Percentiles rank a stretch among this genome's conserved stretches.
phyloP scores from a whole-genome alignment of 805 yeast genomes.

The Schwanniomyces polymorphus region DNA sequence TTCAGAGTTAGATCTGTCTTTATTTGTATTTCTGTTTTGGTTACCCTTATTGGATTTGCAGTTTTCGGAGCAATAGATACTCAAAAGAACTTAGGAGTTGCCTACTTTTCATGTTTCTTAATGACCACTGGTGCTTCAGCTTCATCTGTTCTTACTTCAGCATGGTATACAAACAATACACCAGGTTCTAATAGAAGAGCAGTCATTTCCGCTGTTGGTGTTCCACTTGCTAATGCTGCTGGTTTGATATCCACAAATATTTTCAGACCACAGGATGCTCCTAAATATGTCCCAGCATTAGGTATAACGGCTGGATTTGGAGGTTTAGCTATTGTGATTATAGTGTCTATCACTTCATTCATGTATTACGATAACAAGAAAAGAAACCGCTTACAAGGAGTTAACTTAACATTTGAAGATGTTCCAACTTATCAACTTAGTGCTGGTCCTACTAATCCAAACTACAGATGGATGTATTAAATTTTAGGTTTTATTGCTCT shows the following conservation, averaged over 20 bases:
- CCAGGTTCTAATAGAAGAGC: constrained; percentile 48
- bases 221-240: constrained; percentile 33
- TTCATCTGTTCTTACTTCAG: constrained; percentile 48
- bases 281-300: constrained; percentile 29
- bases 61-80: constrained; percentile 48
- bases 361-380: constrained; percentile 45
- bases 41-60: constrained; percentile 46
- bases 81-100: constrained; percentile 34
- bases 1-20: constrained; percentile 37
- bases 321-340: constrained; percentile 27
- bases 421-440: constrained; percentile 43
- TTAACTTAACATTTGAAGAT: constrained; percentile 34
- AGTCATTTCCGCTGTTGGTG: constrained; percentile 47
- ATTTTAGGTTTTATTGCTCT: background rate
- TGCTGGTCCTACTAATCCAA: constrained; percentile 47
- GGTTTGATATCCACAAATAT: constrained; percentile 32
- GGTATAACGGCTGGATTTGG: constrained; percentile 32
- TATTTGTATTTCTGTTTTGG: constrained; percentile 34
- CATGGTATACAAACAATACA: constrained; percentile 52
- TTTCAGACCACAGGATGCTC: constrained; percentile 31
- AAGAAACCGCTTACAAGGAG: constrained; percentile 41
- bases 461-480: constrained; percentile 46
- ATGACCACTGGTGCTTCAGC: constrained; percentile 52
- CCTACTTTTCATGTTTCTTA: constrained; percentile 44
- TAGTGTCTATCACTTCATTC: constrained; percentile 20